Base-by-base conservation (phyloP, 805 yeast genomes). In the Metschnikowia dekortorum region DNA sequence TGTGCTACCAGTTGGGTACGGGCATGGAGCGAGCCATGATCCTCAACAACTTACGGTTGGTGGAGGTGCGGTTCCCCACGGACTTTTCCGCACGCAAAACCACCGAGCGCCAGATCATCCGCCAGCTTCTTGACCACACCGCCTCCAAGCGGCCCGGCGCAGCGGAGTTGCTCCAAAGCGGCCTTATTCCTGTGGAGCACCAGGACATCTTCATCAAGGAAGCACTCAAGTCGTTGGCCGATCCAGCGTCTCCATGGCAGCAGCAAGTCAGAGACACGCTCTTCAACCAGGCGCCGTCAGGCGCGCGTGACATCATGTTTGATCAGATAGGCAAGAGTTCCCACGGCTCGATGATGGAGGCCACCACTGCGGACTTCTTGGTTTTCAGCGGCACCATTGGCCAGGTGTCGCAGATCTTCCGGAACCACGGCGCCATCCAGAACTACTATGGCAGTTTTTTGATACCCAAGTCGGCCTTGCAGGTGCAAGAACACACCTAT, bases 231-330 rank as follows among this genome's bases (percentile, higher is more conserved):
- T 87, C 90, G 30, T 68, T 94, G 51, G 86, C 96, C 0, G 91
- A 90, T 64, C 92, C 96, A 0, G 83, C 94, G 0, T 88, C 97
- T 0, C 91, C 96, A 1, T 90, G 97, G 95, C 94, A 91, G 56
- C 88, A 84, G 55, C 96, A 90, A 64, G 96, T 94, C 0, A 79
- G 97, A 61, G 87, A 85, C 48, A 86, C 94, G 0, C 69, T 94
- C 34, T 94, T 94, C 65, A 76, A 87, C 13, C 95, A 89, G 59
- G 90, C 96, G 0, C 85, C 89, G 59, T 84, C 85, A 65, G 75
- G 87, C 52, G 96, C 96, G 0, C 83, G 85, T 56, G 97, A 89
- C 64, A 79, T 89, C 11, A 72, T 94, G 53, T 94, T 87, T 66
- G 98, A 91, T 51, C 75, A 75, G 43, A 61, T 60, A 49, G 63